phyloP scores from a whole-genome alignment of 176 grass and related monocot genomes.

The Oryza punctata region DNA sequence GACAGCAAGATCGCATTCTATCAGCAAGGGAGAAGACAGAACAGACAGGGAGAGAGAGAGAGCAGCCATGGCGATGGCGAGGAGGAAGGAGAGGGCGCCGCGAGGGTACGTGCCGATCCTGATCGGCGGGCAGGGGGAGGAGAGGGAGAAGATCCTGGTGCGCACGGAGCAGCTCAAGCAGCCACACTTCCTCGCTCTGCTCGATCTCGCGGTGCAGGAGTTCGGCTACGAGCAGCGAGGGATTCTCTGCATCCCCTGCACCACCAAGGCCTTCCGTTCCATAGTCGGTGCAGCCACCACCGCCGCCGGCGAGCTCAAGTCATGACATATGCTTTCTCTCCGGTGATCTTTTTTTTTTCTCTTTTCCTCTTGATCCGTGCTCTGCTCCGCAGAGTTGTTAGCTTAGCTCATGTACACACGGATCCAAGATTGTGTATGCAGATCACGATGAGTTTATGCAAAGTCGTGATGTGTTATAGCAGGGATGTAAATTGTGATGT shows the following conservation, averaged over 20 bases:
- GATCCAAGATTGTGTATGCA: not conserved
- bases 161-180: slow-evolving; percentile 56
- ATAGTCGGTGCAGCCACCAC: not conserved
- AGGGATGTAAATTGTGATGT: not conserved
- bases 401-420: not conserved
- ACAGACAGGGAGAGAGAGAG: not conserved
- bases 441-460: not conserved
- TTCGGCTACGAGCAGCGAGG: slow-evolving; percentile 66
- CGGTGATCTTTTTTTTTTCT: not conserved
- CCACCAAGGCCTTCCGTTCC: slow-evolving; percentile 47
- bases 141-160: slow-evolving; percentile 65
- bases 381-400: not conserved
- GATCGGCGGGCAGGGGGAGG: slow-evolving; percentile 54
- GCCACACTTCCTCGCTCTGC: slow-evolving; percentile 45
- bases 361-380: not conserved
- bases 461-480: not conserved
- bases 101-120: slow-evolving; percentile 67
- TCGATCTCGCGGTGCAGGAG: slow-evolving; percentile 62
- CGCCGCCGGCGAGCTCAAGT: slow-evolving; percentile 31
- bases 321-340: slow-evolving; percentile 37
- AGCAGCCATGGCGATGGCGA: slow-evolving; percentile 24
- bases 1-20: not conserved
- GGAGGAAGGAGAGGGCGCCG: slow-evolving; percentile 42
- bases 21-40: not conserved
- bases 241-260: slow-evolving; percentile 68